Evolutionary conservation across 2,329 filamentous ascomycete species (phyloP).

Genomic region (Blastomyces gilchristii): DNA sequence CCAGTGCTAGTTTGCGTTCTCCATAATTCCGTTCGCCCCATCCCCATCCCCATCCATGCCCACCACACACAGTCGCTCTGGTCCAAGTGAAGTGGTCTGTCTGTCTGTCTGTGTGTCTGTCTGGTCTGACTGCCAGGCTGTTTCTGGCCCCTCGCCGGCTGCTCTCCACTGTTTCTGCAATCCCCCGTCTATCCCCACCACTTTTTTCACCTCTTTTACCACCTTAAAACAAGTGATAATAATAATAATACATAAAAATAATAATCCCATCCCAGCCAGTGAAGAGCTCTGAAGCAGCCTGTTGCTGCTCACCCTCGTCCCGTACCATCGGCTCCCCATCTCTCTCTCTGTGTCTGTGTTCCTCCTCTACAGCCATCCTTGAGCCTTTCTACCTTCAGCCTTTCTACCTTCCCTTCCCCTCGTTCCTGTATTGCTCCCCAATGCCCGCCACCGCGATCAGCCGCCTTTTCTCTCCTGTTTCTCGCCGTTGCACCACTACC

Average conservation of each 20-base stretch:
- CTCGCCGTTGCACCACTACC: background rate
- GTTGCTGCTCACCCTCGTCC: background rate
- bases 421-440: background rate
- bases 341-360: too few species aligned
- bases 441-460: background rate
- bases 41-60: background rate
- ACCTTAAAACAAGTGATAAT: too few species aligned
- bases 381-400: too few species aligned
- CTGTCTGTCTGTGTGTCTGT: background rate
- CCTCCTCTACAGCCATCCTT: too few species aligned
- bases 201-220: too few species aligned
- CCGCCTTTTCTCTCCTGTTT: background rate
- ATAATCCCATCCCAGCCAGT: background rate
- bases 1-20: background rate
- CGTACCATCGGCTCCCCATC: background rate
- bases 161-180: too few species aligned
- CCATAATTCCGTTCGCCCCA: background rate
- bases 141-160: too few species aligned
- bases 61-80: too few species aligned
- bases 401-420: background rate
- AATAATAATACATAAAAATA: background rate
- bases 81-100: background rate
- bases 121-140: too few species aligned
- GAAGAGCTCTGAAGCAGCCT: too few species aligned
- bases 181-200: too few species aligned